phyloP scores from a whole-genome alignment of 371 early-diverging fungal genomes.

The Dichotomocladium elegans region DNA sequence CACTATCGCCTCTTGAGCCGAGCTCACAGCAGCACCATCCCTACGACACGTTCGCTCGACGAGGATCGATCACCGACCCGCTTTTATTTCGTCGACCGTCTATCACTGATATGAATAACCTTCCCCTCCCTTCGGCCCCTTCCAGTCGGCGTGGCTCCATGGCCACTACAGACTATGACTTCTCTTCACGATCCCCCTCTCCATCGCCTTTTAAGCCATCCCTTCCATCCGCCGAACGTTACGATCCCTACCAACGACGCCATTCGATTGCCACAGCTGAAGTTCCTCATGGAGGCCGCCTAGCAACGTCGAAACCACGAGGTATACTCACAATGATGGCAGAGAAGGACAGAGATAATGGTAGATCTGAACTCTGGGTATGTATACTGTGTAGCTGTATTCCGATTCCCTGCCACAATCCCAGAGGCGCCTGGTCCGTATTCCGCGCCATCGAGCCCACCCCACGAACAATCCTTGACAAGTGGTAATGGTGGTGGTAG shows the following conservation, averaged over 20 bases:
- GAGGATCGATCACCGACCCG: constrained; percentile 36
- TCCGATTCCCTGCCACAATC: constrained; percentile 37
- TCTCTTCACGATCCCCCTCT: constrained; percentile 38
- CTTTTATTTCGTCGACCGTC: constrained; percentile 28
- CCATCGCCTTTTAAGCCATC: constrained; percentile 20
- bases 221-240: constrained; percentile 26
- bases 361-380: not conserved
- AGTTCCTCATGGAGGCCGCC: constrained; percentile 8
- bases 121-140: constrained; percentile 23
- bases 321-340: too few species aligned
- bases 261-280: constrained; percentile 57
- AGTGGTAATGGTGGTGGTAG: constrained; percentile 3
- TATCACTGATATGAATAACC: constrained; percentile 25
- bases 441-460: constrained; percentile 60
- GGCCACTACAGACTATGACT: constrained; percentile 38
- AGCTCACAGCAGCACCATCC: constrained; percentile 2
- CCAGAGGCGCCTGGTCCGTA: constrained; percentile 36
- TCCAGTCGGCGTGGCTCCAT: constrained; percentile 37
- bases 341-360: not conserved
- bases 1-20: constrained; percentile 27
- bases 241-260: constrained; percentile 48
- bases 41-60: constrained; percentile 16
- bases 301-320: constrained; percentile 26
- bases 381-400: constrained; percentile 13
- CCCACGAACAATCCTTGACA: constrained; percentile 19